Evolutionary conservation across 805 yeast genomes (phyloP).

Genomic region (Saccharomycopsis schoenii): DNA sequence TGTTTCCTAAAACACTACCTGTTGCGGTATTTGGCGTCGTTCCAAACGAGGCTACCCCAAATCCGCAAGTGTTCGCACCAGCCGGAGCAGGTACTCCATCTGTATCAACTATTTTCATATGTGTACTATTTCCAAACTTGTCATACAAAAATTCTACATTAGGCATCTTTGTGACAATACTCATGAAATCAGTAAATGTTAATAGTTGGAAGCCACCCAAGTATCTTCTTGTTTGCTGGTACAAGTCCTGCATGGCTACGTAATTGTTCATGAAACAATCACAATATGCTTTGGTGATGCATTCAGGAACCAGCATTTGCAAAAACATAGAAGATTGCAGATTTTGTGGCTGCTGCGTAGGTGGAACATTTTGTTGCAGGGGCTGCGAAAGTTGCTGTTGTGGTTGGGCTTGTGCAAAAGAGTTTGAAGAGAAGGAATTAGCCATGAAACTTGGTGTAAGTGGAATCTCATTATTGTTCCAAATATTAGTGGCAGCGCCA

Average conservation of each 20-base stretch:
- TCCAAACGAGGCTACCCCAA: neutral
- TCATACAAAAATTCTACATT: conserved; percentile 1
- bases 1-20: neutral
- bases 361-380: neutral
- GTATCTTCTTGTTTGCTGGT: conserved; percentile 6
- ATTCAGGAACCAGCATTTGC: neutral
- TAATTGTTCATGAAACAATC: neutral
- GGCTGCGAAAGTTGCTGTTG: neutral
- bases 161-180: neutral
- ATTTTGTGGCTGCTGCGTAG: too few relatives aligned
- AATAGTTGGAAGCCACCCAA: neutral
- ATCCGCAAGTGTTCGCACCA: neutral
- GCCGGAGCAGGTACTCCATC: neutral
- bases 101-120: neutral
- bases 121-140: neutral
- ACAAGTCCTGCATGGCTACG: conserved; percentile 5
- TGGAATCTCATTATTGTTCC: neutral
- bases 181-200: conserved; percentile 3
- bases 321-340: neutral
- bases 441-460: neutral
- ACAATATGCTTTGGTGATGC: neutral
- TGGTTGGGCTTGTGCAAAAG: neutral
- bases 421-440: neutral
- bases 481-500: neutral
- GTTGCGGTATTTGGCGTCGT: neutral